Percentiles rank a stretch among this genome's conserved stretches.
Conservation (phyloP, 2,329 filamentous ascomycete genomes). For the Arthrobotrys sinensis region DNA sequence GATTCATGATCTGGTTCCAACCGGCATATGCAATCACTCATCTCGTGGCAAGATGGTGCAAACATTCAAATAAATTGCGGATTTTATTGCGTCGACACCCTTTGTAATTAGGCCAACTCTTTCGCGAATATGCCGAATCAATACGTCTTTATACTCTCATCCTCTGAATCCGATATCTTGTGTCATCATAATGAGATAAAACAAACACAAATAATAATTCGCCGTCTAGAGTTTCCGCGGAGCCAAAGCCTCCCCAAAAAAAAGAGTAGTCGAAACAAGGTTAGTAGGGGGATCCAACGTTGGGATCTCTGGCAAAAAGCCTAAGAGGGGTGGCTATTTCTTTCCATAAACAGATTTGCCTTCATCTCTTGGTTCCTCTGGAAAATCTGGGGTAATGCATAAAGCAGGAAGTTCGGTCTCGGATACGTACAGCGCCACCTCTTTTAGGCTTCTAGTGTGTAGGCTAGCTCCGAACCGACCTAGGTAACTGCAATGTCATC, state of each 20-base stretch:
- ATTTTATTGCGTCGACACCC: not conserved
- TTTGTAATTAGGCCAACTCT: not conserved
- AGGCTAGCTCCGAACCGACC: conserved; percentile 35
- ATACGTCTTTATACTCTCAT: not conserved
- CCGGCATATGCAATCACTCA: conserved; percentile 41
- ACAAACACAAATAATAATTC: conserved; percentile 33
- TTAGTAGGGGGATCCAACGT: conserved; percentile 41
- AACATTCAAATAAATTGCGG: conserved; percentile 25
- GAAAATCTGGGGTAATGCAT: conserved; percentile 62
- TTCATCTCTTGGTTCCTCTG: conserved; percentile 38
- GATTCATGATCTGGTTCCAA: conserved; percentile 28
- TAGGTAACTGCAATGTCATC: conserved; percentile 51
- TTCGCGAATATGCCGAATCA: conserved; percentile 12
- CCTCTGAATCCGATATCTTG: conserved; percentile 12
- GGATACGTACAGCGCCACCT: conserved; percentile 59
- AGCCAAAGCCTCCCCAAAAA: conserved; percentile 8
- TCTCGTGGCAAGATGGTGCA: conserved; percentile 20
- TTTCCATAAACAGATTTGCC: conserved; percentile 48
- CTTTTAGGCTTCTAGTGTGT: conserved; percentile 40
- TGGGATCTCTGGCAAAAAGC: conserved; percentile 32
- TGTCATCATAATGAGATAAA: conserved; percentile 47
- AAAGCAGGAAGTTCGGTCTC: conserved; percentile 58
- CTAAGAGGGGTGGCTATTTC: conserved; percentile 29
- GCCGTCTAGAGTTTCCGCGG: conserved; percentile 50
- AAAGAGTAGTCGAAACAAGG: conserved; percentile 48